A percentile compares a stretch with the other conserved stretches of the same genome.
Evolutionary conservation across 2,329 filamentous ascomycete genomes (phyloP).

Genomic region (Epichloe elymi): DNA sequence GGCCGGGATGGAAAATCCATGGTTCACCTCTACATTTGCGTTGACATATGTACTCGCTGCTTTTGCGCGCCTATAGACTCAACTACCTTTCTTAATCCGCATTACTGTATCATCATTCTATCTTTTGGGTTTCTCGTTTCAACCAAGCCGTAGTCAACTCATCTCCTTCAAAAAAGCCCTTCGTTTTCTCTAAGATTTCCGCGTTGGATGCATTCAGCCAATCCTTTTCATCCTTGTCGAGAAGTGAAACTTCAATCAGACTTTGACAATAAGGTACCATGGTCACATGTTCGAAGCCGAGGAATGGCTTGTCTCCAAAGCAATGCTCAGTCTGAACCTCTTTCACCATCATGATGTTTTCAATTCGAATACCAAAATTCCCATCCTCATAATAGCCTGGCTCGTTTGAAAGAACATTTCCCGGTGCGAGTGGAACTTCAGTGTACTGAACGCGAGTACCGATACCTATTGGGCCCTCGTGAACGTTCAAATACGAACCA

Average conservation of each 20-base stretch:
- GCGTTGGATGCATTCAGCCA: slow-evolving; percentile 83
- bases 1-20: slow-evolving; percentile 42
- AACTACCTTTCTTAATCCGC: slow-evolving; percentile 6
- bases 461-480: slow-evolving; percentile 94
- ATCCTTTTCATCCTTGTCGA: slow-evolving; percentile 61
- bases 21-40: slow-evolving; percentile 59
- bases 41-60: slow-evolving; percentile 56
- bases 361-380: slow-evolving; percentile 86
- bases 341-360: slow-evolving; percentile 85
- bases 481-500: slow-evolving; percentile 89
- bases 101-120: slow-evolving; percentile 6
- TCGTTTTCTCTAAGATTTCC: slow-evolving; percentile 72
- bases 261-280: slow-evolving; percentile 93
- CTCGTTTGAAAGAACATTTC: slow-evolving; percentile 92
- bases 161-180: slow-evolving; percentile 61
- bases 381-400: slow-evolving; percentile 97
- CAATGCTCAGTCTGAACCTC: slow-evolving; percentile 77
- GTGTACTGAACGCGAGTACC: slow-evolving; percentile 84
- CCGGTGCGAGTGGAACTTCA: slow-evolving; percentile 78
- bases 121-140: slow-evolving; percentile 63
- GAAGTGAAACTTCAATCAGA: slow-evolving; percentile 60
- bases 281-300: slow-evolving; percentile 94
- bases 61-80: slow-evolving; percentile 33
- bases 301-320: slow-evolving; percentile 87
- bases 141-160: slow-evolving; percentile 65